These are phyloP conservation scores for Rhizopus stolonifer DNA, from an alignment of 371 early-diverging fungal genomes.

Conservation along the genomic window DNA sequence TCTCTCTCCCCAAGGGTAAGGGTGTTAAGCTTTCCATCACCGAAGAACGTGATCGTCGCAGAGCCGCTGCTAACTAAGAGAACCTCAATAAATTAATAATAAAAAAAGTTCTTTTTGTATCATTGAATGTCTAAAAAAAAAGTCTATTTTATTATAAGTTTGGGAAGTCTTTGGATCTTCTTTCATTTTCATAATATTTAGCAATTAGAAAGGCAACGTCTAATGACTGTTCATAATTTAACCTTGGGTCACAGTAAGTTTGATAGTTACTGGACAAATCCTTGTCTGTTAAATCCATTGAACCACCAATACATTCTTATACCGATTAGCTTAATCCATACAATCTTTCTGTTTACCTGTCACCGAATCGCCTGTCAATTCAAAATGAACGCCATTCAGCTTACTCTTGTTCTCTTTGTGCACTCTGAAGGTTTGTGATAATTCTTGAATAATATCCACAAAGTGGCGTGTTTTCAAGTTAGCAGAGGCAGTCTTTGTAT, in stretches of 20 bases:
- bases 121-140: too few relatives aligned
- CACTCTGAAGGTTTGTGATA: conserved; percentile 79
- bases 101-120: too few relatives aligned
- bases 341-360: too few relatives aligned
- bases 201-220: conserved; percentile 96
- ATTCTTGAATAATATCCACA: conserved; percentile 79
- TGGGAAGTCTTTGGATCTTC: conserved; percentile 42
- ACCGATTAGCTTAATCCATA: too few relatives aligned
- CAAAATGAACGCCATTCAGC: conserved; percentile 95
- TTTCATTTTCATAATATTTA: conserved; percentile 72
- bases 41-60: conserved; percentile 95
- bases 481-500: conserved; percentile 82
- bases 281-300: conserved; percentile 81
- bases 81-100: too few relatives aligned
- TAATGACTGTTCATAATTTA: conserved; percentile 95
- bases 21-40: conserved; percentile 44
- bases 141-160: conserved; percentile 25
- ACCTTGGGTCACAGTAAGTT: conserved; percentile 92
- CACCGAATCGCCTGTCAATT: conserved; percentile 92
- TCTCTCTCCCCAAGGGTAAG: conserved; percentile 71
- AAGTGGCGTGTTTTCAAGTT: conserved; percentile 87
- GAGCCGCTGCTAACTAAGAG: conserved; percentile 50
- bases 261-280: conserved; percentile 89
- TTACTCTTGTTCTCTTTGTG: conserved; percentile 74
- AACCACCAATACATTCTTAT: conserved; percentile 96